Evolutionary conservation across 1,284 basidiomycete genomes (phyloP), one percentile per base, ranked within the genome.

Genomic region (Earliella scabrosa): DNA sequence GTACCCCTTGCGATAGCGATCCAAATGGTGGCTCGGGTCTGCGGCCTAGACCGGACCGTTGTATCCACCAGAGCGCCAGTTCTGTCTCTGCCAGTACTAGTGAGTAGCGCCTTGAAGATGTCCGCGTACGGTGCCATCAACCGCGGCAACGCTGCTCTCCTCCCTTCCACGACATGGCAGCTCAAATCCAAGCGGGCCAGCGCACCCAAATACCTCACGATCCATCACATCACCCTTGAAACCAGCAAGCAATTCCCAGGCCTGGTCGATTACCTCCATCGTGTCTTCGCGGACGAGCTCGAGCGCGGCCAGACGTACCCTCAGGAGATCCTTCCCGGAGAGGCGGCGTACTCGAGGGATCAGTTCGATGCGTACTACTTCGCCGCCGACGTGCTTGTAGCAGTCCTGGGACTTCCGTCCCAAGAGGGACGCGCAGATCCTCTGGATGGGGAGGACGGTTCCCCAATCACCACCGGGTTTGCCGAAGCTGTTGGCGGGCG

Each of bases 281-380:
- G 63, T 36, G 75, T 86, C 21, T 94, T 95, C 71, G 82, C 83
- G n/a, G 77, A 79, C 48, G 92, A 91, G 66, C 77, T 97, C 11
- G 86, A 85, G 46, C 80, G 83, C 66, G 94, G 95, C 0, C 71
- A 77, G 63, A 93, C 93, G 4, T 96, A 96, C 71, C 93, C 94
- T 0, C 93, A 95, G 69, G 90, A 93, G 64, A 64, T 68, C 44
- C 55, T 65, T 5, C 58, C 65, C 11, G 70, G 69, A 11, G 73
- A 76, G 70, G 77, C n/a, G n/a, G n/a, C 67, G 58, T 82, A 77
- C 73, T 82, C 75, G 50, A 76, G 79, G 11, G 74, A 80, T 13
- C 75, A 77, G 4, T 95, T 93, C 71, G 80, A 81, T 49, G 74
- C 73, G 4, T 95, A 93, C 71, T 95, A 87, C 70, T 87, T 93